Percentiles rank a stretch among this genome's conserved stretches.
Conservation (phyloP, 2,329 filamentous ascomycete species). For the Ophiostoma ips region DNA sequence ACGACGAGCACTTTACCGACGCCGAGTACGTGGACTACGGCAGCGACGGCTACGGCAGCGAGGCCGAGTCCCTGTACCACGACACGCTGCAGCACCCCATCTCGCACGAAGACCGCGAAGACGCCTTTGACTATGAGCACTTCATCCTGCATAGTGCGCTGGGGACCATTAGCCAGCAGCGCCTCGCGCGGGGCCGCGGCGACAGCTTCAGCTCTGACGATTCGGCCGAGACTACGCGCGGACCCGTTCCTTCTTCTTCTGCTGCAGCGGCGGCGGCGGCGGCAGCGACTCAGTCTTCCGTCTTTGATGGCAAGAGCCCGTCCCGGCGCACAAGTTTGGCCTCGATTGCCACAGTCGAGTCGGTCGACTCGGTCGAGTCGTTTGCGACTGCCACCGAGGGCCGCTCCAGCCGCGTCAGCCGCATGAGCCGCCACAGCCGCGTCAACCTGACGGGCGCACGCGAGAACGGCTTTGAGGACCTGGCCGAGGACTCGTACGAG, state of each 20-base stretch:
- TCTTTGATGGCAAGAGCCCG: neutral
- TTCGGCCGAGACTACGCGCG: constrained; percentile 48
- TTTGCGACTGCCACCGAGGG: constrained; percentile 45
- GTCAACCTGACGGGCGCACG: constrained; percentile 6
- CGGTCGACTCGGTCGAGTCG: constrained; percentile 28
- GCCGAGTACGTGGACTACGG: constrained; percentile 14
- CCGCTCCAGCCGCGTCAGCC: constrained; percentile 23
- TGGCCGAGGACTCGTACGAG: constrained; percentile 1
- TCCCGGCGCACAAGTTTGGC: constrained; percentile 13
- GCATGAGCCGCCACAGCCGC: constrained; percentile 22
- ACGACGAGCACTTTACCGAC: constrained; percentile 10
- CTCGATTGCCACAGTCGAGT: constrained; percentile 23
- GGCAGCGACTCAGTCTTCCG: constrained; percentile 11
- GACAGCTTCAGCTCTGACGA: constrained; percentile 45
- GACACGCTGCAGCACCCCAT: constrained; percentile 44
- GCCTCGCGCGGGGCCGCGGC: constrained; percentile 31
- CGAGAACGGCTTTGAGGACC: neutral
- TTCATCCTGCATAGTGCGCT: constrained; percentile 91
- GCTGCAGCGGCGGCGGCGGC: constrained; percentile 10
- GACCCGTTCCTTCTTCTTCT: no score
- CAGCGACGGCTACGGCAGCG: constrained; percentile 34
- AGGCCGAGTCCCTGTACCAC: constrained; percentile 50
- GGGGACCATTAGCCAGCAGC: constrained; percentile 53
- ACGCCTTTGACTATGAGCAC: constrained; percentile 92
- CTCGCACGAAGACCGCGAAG: constrained; percentile 83